Evolutionary conservation across 1,139 yeast genomes (phyloP), one percentile per base, ranked within the genome.

Genomic region (Zhuliangozyma parablackwelliae): DNA sequence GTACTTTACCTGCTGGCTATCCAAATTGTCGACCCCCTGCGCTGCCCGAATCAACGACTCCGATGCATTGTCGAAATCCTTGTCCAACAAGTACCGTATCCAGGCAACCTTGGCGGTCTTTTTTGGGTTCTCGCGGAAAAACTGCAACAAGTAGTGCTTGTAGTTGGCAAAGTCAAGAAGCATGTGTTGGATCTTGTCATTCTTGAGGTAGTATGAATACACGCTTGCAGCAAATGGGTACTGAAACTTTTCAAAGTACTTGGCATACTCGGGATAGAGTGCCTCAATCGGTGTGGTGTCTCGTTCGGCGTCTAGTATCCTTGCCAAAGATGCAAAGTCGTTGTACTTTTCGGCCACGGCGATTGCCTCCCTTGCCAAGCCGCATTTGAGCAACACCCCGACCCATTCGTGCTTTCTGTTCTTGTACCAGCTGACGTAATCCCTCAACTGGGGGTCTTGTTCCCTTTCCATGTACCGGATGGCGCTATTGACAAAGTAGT

Each of bases 181-280:
- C 30, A 88, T 54, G 4, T 72, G 57, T 45, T 76, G 74, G 25
- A 80, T 63, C 43, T 79, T 75, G 30, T 78, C 78, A 4, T 70
- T 56, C 31, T 69, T 64, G 20, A 84, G 63, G 46, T 79, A 82
- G 56, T 75, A 75, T 31, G 72, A 72, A 56, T 80, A 89, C 28
- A 88, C 65, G 2, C 75, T 72, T 8, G 69, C 56, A 0, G 95
- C 95, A 69, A 89, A 89, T 1, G 61, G 69, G 49, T 82, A 82
- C 1, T 82, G 86, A 57, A 76, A 86, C 33, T 67, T 67, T 21
- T 73, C 72, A 51, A 88, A 77, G 53, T 76, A 85, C 29, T 63
- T 59, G 26, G 66, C 66, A 43, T 83, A 78, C 38, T 65, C 65
- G 31, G 58, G 49, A 25, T 46, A 37, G 16, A 55, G 33, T 4